Evolutionary conservation across 1,139 yeast genomes (phyloP).

Genomic region (Suhomyces terraborum): DNA sequence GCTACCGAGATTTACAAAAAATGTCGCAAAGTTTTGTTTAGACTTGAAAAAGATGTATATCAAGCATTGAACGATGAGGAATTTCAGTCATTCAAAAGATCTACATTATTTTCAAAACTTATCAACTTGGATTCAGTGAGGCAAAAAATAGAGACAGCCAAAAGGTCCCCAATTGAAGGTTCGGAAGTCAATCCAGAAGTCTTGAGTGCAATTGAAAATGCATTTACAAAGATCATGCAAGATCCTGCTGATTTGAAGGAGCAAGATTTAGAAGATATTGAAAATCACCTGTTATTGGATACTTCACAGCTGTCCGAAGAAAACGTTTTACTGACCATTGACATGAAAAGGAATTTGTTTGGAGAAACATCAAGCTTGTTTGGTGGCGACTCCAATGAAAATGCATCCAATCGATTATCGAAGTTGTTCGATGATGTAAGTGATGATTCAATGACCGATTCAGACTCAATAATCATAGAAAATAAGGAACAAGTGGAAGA

Average conservation of each 20-base stretch:
- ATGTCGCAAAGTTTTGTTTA: constrained; percentile 60
- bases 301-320: constrained; percentile 3
- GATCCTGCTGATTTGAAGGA: constrained; percentile 13
- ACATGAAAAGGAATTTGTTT: constrained; percentile 38
- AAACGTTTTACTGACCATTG: constrained; percentile 18
- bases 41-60: constrained; percentile 56
- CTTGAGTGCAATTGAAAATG: constrained; percentile 68
- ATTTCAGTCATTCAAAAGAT: constrained; percentile 56
- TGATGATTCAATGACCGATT: constrained; percentile 38
- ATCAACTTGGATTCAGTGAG: constrained; percentile 23
- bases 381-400: constrained; percentile 22
- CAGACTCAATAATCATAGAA: constrained; percentile 27
- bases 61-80: constrained; percentile 51
- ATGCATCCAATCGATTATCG: constrained; percentile 23
- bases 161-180: constrained; percentile 14
- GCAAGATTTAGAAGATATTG: neutral
- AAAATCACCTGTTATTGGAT: neutral
- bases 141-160: constrained; percentile 3
- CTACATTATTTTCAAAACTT: constrained; percentile 38
- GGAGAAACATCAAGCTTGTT: constrained; percentile 36
- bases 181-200: constrained; percentile 44
- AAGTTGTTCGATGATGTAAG: constrained; percentile 40
- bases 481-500: constrained; percentile 24
- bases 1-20: constrained; percentile 29
- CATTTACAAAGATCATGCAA: constrained; percentile 63